Base-by-base conservation (phyloP, 371 early-diverging fungal genomes). In the Quaeritorhiza haematococci region DNA sequence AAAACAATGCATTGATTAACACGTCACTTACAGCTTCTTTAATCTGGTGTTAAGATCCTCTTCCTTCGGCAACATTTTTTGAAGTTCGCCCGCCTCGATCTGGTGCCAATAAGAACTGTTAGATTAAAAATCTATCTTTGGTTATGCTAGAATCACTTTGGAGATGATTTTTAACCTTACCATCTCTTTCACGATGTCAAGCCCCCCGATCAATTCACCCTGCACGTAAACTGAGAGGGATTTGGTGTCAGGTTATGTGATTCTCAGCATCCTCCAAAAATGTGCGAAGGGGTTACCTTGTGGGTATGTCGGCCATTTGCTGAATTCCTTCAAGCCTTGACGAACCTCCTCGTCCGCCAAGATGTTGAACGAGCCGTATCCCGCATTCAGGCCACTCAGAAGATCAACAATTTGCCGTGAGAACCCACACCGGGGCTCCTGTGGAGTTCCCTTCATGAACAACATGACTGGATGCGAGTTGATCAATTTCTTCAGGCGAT, bases 361-460 rank as follows among this genome's bases (percentile, higher is more conserved):
- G 64, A 98, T 91, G 74, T 98, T 88, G 73, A 93, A 92, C 21
- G 86, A 87, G 49, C 90, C 90, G 70, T 86, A 90, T 23, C 83
- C 38, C 6, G 32, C 26, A 33, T 54, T 27, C 23, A 54, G 21
- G 8, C 17, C 17, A 23, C 34, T 54, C 7, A 54, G 47, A 73
- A 50, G 85, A 85, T 66, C 82, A 73, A 30, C 56, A 55, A 54
- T 5, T 30, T 56, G 49, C 8, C 45, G 5, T 5, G 55, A 55
- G 30, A 27, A 50, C 3, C 0, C 44, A 42, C 76, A 71, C 7
- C 67, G 67, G 21, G 74, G 75, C 56, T 59, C 51, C 44, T 66
- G 73, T 35, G 94, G 94, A 19, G 87, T 89, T 33, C 98, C 98
- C 79, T 96, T 98, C 49, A 98, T 94, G 65, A 96, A 94, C 24